Percentiles rank a stretch among this genome's conserved stretches.
phyloP scores from a whole-genome alignment of 2,329 filamentous ascomycete species.

The Trichoderma sp. region DNA sequence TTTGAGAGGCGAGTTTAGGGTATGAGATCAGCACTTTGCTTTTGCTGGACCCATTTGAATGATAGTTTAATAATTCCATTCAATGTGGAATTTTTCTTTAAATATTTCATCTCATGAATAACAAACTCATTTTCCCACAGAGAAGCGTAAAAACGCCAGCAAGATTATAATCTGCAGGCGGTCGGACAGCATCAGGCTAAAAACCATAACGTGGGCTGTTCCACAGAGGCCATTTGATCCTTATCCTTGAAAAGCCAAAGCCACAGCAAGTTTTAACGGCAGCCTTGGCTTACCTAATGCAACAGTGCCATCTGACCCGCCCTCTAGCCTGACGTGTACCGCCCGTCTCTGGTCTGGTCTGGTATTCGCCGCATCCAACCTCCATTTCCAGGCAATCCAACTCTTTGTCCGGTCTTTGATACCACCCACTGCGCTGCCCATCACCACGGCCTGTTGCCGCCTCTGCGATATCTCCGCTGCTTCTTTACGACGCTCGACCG shows the following conservation, averaged over 20 bases:
- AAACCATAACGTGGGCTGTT: background rate
- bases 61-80: background rate
- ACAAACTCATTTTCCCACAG: background rate
- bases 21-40: background rate
- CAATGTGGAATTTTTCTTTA: background rate
- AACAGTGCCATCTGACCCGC: constrained; percentile 24
- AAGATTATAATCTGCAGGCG: background rate
- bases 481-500: background rate
- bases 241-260: background rate
- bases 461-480: background rate
- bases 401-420: background rate
- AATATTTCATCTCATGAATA: background rate
- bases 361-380: constrained; percentile 26
- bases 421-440: constrained; percentile 4
- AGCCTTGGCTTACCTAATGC: constrained; percentile 22
- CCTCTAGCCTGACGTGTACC: constrained; percentile 24
- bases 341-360: constrained; percentile 21
- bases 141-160: background rate
- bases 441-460: background rate
- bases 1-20: background rate
- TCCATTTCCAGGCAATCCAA: constrained; percentile 19
- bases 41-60: background rate
- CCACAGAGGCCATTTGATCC: background rate
- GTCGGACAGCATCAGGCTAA: background rate
- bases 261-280: background rate